Percentiles rank a stretch among this genome's conserved stretches.
Conservation (phyloP, 352 stramenopile species). For the Pythium periplocum region DNA sequence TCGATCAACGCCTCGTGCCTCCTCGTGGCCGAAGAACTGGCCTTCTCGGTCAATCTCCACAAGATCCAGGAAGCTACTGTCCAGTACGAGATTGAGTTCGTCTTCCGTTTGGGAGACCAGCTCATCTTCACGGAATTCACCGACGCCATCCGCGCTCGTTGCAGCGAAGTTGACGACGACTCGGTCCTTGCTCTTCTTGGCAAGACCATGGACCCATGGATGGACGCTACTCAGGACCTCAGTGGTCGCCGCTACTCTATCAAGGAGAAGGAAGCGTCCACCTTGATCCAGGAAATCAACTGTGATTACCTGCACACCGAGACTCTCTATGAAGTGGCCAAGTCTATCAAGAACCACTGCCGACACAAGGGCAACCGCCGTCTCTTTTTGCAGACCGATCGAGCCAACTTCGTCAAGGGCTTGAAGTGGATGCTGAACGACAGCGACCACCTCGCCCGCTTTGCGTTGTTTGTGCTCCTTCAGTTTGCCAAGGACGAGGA, state of each 20-base stretch:
- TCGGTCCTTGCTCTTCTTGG: constrained; percentile 39
- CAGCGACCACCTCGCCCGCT: constrained; percentile 49
- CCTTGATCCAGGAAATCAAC: constrained; percentile 58
- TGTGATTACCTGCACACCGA: constrained; percentile 45
- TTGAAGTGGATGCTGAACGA: constrained; percentile 66
- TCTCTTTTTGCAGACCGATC: constrained; percentile 42
- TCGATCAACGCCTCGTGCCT: constrained; percentile 45
- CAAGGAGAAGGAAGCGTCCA: constrained; percentile 32
- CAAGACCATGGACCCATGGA: constrained; percentile 42
- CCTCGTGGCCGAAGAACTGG: constrained; percentile 64
- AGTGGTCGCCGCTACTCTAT: constrained; percentile 50
- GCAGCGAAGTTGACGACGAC: constrained; percentile 55
- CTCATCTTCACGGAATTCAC: constrained; percentile 46
- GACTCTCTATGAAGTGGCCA: constrained; percentile 55
- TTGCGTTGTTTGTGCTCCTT: constrained; percentile 57
- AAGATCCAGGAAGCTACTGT: constrained; percentile 19
- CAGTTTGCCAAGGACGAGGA: constrained; percentile 50
- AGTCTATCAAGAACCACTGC: constrained; percentile 65
- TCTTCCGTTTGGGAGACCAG: constrained; percentile 42
- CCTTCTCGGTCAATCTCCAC: constrained; percentile 45
- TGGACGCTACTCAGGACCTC: constrained; percentile 51
- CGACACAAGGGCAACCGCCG: constrained; percentile 66
- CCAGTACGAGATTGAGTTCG: constrained; percentile 60
- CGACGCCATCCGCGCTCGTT: constrained; percentile 47
- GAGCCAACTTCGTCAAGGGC: constrained; percentile 34